Base-by-base conservation (phyloP, 192 early-diverging fungal genomes). In the Geranomyces variabilis region DNA sequence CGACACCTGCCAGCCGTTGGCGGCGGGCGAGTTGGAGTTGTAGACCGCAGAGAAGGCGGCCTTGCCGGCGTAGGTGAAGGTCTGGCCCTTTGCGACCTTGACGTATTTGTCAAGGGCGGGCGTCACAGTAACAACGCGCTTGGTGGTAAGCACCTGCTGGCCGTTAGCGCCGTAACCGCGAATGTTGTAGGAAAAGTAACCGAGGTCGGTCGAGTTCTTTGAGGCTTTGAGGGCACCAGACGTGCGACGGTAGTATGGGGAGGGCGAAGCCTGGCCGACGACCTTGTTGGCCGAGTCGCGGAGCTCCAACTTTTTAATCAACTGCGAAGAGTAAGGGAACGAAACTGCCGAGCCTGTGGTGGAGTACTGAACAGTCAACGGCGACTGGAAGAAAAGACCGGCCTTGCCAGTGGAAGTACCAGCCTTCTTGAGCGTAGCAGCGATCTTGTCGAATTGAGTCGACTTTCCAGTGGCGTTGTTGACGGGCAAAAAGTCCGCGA, bases 401-500 rank as follows among this genome's bases (percentile, higher is more conserved):
- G 17, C 29, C 0, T 62, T 47, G 56, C 61, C 48, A 26, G 34
- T 69, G 8, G 7, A 45, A 1, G 9, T 17, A 19, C 48, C 60
- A 0, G 9, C 21, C 21, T 46, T 17, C 48, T 75, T 74, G 1
- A 76, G 53, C 17, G 3, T 1, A 5, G 15, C 49, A 21, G 74
- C 69, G 26, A 76, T 76, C 31, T n/a, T n/a, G 31, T 76, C 69
- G 36, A 49, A 75, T 41, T 69, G 65, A 19, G 67, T 58, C 24
- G 57, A 69, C 21, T 21, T 56, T 1, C 21, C 13, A 15, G 13
- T 53, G 51, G 33, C 2, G 19, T 31, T n/a, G 43, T 9, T 47
- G 45, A 44, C 41, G 51, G 51, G 3, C 8, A 45, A 15, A 33
- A 61, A 61, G 17, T 65, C 63, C 17, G 17, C 67, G 4, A 21